Evolutionary conservation across 495 filamentous ascomycete species (phyloP).

Genomic region (Podospora bellae-mahoneyi): DNA sequence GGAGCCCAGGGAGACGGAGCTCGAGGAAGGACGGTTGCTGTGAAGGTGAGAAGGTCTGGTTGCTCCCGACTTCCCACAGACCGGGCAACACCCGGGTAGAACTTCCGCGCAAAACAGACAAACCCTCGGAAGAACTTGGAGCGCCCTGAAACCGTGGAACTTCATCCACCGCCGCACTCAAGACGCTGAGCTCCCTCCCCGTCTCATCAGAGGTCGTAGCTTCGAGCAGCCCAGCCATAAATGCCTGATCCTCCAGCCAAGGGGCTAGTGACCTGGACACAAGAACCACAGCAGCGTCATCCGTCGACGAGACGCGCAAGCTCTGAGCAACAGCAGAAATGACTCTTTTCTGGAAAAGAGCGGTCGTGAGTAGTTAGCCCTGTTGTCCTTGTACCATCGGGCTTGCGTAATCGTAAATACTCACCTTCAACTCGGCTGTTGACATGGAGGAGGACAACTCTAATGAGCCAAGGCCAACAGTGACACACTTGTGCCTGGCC

Average conservation of each 20-base stretch:
- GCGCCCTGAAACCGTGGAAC: conserved; percentile 27
- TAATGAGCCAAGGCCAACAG: background rate
- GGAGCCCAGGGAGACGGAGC: conserved; percentile 15
- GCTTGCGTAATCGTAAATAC: background rate
- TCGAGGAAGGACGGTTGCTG: conserved; percentile 12
- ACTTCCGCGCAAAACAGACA: conserved; percentile 41
- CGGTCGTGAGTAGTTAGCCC: conserved; percentile 3
- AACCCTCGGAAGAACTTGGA: conserved; percentile 34
- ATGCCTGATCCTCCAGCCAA: conserved; percentile 39
- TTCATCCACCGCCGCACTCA: conserved; percentile 39
- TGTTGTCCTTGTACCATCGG: background rate
- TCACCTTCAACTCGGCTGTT: conserved; percentile 11
- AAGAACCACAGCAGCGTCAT: conserved; percentile 36
- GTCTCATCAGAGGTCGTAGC: conserved; percentile 10
- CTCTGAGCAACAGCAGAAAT: conserved; percentile 7
- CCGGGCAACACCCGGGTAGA: conserved; percentile 32
- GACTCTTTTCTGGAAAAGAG: conserved; percentile 6
- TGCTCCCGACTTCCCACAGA: conserved; percentile 25
- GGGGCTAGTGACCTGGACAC: conserved; percentile 34
- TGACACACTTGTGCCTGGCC: background rate
- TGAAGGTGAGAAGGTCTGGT: background rate
- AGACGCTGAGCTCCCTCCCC: conserved; percentile 22
- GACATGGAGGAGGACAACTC: background rate
- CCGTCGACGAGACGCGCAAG: background rate
- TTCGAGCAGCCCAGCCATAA: conserved; percentile 34